phyloP scores from a whole-genome alignment of 2,329 filamentous ascomycete species.

The Fusarium clavum region DNA sequence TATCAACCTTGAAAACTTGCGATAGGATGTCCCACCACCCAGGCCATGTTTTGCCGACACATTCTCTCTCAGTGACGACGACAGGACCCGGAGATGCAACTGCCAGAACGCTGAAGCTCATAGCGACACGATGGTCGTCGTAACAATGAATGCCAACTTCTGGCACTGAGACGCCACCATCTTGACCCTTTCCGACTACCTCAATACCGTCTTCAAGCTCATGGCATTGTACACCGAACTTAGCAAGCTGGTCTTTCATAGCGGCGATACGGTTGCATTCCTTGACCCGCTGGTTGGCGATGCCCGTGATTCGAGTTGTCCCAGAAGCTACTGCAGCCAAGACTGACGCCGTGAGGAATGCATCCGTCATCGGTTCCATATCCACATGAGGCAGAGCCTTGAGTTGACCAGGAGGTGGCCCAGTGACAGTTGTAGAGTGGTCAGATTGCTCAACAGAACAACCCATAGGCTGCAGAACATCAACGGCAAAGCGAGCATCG shows the following conservation, averaged over 20 bases:
- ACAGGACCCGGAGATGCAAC: conserved; percentile 77
- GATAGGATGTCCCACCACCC: conserved; percentile 96
- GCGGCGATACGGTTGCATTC: conserved; percentile 97
- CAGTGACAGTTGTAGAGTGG: conserved; percentile 90
- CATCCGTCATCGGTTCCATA: conserved; percentile 99
- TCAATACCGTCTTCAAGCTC: conserved; percentile 97
- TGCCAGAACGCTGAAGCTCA: conserved; percentile 95
- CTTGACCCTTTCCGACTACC: conserved; percentile 65
- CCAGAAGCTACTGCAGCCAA: conserved; percentile 89
- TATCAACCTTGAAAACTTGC: conserved; percentile 77
- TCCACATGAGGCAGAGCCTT: conserved; percentile 85
- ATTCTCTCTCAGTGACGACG: conserved; percentile 88
- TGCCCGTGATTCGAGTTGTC: conserved; percentile 88
- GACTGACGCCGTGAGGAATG: conserved; percentile 94
- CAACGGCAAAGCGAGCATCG: conserved; percentile 92
- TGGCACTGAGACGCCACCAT: conserved; percentile 64
- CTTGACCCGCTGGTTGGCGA: conserved; percentile 97
- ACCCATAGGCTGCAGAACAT: conserved; percentile 92
- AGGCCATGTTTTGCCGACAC: conserved; percentile 97
- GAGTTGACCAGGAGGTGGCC: conserved; percentile 79
- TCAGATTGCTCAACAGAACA: conserved; percentile 88
- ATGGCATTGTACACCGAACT: conserved; percentile 87
- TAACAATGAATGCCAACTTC: conserved; percentile 86
- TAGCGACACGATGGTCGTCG: conserved; percentile 96
- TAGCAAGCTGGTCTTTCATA: conserved; percentile 94